Evolutionary conservation across 345 rosid genomes (phyloP), one percentile per base, ranked within the genome.

Genomic region (Populus deltoides): DNA sequence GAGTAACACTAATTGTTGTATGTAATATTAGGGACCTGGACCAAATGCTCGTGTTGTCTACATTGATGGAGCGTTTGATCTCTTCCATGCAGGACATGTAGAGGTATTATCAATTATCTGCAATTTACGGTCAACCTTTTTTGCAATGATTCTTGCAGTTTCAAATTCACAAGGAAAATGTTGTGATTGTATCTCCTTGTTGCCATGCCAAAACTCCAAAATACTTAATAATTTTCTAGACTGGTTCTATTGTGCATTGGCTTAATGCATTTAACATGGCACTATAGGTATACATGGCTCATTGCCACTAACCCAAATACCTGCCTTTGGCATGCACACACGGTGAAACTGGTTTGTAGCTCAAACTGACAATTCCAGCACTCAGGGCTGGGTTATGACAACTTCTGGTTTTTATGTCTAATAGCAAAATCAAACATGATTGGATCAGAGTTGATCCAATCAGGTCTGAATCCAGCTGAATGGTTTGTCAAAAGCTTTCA

Each of bases 21-120:
- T 74, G 51, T 55, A 39, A 25, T 61, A 63, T 77, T 89, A 94
- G 99, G 95, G 92, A 62, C 99, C 98, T 41, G 89, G 91, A 79
- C 97, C 97, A 55, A 89, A 90, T 88, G 92, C 99, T 66, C 89
- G 89, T 51, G 82, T 94, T 63, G 88, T 94, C 22, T 94, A 94
- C 82, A 93, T 94, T 73, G 99, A 94, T 82, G 99, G 99, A 24
- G 98, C 97, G 45, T 94, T 94, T 82, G 99, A 94, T 92, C 95
- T 94, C 79, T 94, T 94, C 78, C 99, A 94, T 85, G 99, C 99
- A 45, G 99, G 99, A 78, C 99, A 94, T 84, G 99, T 93, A 5
- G 97, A 94, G 98, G 98, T 94, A 89, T 70, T 39, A 49, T 51
- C 35, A 39, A 36, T 39, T 31, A 8, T 35, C 33, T 66, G 29